Conservation (phyloP, 176 grass and related monocot genomes). For the Canna indica region DNA sequence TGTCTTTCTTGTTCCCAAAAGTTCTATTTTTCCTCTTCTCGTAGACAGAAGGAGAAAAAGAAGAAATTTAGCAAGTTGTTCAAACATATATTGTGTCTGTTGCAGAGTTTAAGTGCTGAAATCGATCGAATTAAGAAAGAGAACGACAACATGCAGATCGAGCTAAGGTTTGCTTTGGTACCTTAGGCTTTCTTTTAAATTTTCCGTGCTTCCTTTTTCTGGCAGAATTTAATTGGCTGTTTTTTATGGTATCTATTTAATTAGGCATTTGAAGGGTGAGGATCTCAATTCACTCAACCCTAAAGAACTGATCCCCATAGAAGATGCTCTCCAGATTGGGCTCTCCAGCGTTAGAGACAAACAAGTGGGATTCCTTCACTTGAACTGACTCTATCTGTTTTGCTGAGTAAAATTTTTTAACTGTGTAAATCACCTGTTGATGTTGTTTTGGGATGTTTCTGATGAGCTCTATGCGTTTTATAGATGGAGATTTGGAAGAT, state of each 20-base stretch:
- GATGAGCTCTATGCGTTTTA: conserved; percentile 22
- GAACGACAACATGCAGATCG: conserved; percentile 94
- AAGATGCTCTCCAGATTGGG: conserved; percentile 73
- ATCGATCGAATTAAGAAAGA: conserved; percentile 94
- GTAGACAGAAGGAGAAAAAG: background rate
- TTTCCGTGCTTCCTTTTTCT: background rate
- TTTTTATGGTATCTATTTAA: background rate
- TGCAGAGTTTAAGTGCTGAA: conserved; percentile 74
- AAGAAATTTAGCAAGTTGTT: background rate
- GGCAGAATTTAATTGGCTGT: background rate
- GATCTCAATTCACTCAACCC: conserved; percentile 86
- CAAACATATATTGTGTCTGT: background rate
- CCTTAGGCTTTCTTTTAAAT: background rate
- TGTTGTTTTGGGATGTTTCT: conserved; percentile 5
- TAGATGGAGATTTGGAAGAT: conserved; percentile 78
- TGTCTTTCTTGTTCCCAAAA: too few relatives aligned
- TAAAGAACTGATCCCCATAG: conserved; percentile 76
- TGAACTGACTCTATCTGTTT: background rate
- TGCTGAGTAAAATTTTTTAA: too few relatives aligned
- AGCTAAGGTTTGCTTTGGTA: conserved; percentile 51
- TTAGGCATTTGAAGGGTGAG: conserved; percentile 86
- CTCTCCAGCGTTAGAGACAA: conserved; percentile 38
- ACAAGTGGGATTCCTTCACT: conserved; percentile 29
- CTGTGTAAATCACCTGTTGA: background rate
- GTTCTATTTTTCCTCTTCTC: background rate